These are phyloP conservation scores for Asterophora parasitica DNA, from an alignment of 768 basidiomycete genomes.

Conservation along the genomic window DNA sequence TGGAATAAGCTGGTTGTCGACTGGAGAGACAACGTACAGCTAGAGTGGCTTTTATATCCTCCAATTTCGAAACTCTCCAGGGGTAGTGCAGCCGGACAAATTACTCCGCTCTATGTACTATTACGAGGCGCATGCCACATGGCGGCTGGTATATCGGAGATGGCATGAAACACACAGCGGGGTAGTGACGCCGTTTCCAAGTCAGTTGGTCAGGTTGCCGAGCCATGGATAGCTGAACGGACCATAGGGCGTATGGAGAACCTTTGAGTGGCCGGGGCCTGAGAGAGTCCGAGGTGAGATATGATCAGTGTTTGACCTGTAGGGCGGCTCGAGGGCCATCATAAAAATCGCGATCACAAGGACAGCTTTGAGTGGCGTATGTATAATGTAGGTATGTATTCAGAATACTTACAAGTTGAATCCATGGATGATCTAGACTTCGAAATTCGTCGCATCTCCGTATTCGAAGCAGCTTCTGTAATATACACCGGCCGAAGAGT, in stretches of 20 bases:
- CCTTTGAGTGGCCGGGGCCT: neutral
- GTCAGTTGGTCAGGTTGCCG: neutral
- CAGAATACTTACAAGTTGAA: too few species aligned
- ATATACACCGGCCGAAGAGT: too few species aligned
- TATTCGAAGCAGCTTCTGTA: too few species aligned
- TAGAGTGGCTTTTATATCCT: neutral
- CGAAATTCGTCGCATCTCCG: too few species aligned
- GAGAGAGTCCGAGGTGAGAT: neutral
- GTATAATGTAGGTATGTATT: too few species aligned
- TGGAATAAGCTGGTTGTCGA: neutral
- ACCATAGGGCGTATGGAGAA: conserved; percentile 1
- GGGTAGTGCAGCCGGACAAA: neutral
- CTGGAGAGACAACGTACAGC: neutral
- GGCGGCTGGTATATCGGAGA: too few species aligned
- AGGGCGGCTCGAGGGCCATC: neutral
- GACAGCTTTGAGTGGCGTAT: too few species aligned
- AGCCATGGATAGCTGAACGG: neutral
- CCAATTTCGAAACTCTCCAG: neutral
- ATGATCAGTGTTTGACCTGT: neutral
- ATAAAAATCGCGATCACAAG: too few species aligned
- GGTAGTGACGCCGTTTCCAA: conserved; percentile 3
- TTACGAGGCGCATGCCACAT: too few species aligned
- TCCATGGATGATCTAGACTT: too few species aligned
- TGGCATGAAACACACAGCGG: conserved; percentile 3
- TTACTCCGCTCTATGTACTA: neutral